These are phyloP conservation scores for Micractinium conductrix DNA, from an alignment of 139 green algal species.

Conservation along the genomic window DNA sequence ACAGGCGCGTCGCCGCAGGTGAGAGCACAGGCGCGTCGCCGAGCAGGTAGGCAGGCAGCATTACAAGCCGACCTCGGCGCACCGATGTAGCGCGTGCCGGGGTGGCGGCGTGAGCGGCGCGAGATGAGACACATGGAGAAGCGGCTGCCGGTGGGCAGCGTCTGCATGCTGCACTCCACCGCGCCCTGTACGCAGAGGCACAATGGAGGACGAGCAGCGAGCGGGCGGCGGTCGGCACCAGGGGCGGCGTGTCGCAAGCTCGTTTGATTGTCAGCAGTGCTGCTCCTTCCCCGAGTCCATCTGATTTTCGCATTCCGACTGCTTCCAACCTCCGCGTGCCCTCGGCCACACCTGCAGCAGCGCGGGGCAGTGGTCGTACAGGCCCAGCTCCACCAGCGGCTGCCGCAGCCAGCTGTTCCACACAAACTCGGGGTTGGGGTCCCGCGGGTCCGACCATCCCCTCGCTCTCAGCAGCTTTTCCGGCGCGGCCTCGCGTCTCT, in stretches of 20 bases:
- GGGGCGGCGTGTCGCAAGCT: background rate
- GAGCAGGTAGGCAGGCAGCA: background rate
- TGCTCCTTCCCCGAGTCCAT: background rate
- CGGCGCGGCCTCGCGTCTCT: no score
- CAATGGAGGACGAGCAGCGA: no score
- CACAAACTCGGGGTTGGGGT: constrained; percentile 81
- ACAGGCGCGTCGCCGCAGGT: background rate
- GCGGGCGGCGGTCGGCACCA: background rate
- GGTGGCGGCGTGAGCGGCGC: constrained; percentile 85
- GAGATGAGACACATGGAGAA: constrained; percentile 80
- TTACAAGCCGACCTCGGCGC: background rate
- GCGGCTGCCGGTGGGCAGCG: constrained; percentile 64
- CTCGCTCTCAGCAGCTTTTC: no score
- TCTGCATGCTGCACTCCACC: constrained; percentile 72
- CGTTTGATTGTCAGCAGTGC: background rate
- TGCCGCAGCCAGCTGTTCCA: constrained; percentile 88
- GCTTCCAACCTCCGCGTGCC: background rate
- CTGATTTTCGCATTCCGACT: background rate
- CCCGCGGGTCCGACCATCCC: constrained; percentile 21
- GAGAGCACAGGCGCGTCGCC: background rate
- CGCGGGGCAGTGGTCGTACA: constrained; percentile 81
- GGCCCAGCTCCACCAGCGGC: constrained; percentile 71
- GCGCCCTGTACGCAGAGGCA: constrained; percentile 73
- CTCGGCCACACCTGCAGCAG: constrained; percentile 68
- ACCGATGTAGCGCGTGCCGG: constrained; percentile 90